Conservation (phyloP, 2,329 filamentous ascomycete genomes). For the Xylaria sp. region DNA sequence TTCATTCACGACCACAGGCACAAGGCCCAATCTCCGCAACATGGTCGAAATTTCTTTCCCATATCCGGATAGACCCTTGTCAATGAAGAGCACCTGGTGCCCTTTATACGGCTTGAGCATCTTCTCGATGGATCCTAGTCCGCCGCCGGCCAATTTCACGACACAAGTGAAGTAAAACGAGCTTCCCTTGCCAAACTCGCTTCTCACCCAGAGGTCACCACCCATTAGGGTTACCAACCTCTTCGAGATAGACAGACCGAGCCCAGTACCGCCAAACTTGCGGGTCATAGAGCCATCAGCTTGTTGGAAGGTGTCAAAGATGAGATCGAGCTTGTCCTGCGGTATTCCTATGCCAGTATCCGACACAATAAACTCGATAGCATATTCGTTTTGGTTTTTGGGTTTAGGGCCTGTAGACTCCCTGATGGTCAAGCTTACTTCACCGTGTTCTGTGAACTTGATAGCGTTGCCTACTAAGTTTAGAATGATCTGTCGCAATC, state of each 20-base stretch:
- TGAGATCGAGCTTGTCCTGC: constrained; percentile 92
- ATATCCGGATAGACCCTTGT: constrained; percentile 84
- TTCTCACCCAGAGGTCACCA: constrained; percentile 95
- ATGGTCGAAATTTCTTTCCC: constrained; percentile 81
- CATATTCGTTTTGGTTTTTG: constrained; percentile 80
- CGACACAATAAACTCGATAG: constrained; percentile 94
- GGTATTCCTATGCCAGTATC: constrained; percentile 98
- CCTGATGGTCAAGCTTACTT: constrained; percentile 93
- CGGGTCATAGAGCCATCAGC: constrained; percentile 96
- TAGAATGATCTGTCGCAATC: constrained; percentile 93
- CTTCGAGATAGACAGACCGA: constrained; percentile 95
- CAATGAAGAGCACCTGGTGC: constrained; percentile 93
- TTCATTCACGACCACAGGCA: constrained; percentile 86
- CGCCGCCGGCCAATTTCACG: constrained; percentile 84
- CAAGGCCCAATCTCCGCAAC: constrained; percentile 80
- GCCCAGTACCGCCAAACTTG: constrained; percentile 93
- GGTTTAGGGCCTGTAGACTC: constrained; percentile 71
- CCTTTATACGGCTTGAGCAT: constrained; percentile 91
- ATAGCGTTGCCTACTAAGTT: constrained; percentile 98
- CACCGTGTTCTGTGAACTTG: constrained; percentile 97
- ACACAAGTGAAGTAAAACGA: constrained; percentile 97
- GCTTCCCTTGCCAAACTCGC: constrained; percentile 89
- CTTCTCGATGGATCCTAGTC: constrained; percentile 80
- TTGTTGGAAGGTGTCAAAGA: constrained; percentile 99
- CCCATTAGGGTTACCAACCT: constrained; percentile 95